Conservation (phyloP, 192 early-diverging fungal species). For the Dimargaris cristalligena region DNA sequence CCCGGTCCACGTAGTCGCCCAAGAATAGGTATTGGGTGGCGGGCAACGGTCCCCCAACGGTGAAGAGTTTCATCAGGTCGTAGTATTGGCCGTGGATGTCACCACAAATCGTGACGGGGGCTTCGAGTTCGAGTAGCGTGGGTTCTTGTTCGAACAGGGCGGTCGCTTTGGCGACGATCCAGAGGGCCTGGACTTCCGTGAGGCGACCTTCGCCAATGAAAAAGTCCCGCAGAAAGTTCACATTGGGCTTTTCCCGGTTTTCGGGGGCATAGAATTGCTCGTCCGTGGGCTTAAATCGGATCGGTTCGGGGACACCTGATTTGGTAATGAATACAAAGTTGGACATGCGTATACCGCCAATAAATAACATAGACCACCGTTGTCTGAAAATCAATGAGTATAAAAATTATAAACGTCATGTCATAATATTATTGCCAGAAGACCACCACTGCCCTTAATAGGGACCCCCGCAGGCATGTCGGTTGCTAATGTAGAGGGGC, state of each 20-base stretch:
- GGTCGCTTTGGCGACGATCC: conserved; percentile 61
- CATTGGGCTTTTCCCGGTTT: conserved; percentile 49
- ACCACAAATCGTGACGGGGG: conserved; percentile 35
- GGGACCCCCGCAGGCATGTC: too few relatives aligned
- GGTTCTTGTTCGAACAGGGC: conserved; percentile 60
- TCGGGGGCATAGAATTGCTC: conserved; percentile 47
- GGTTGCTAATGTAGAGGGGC: too few relatives aligned
- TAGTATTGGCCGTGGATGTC: conserved; percentile 27
- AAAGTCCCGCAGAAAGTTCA: conserved; percentile 62
- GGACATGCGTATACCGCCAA: too few relatives aligned
- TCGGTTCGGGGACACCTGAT: conserved; percentile 37
- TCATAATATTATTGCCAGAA: too few relatives aligned
- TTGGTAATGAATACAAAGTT: too few relatives aligned
- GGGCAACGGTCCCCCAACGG: conserved; percentile 18
- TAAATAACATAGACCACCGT: too few relatives aligned
- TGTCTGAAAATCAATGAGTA: too few relatives aligned
- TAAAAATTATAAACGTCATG: too few relatives aligned
- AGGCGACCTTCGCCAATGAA: conserved; percentile 76
- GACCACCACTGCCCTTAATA: too few relatives aligned
- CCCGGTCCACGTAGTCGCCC: conserved; percentile 26
- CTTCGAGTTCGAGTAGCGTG: conserved; percentile 69
- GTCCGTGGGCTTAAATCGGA: conserved; percentile 25
- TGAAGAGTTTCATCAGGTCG: conserved; percentile 24
- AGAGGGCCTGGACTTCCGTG: conserved; percentile 69
- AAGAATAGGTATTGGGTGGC: conserved; percentile 22